Percentiles rank a stretch among this genome's conserved stretches.
Conservation (phyloP, 208 protist genomes). For the Angomonas deanei region DNA sequence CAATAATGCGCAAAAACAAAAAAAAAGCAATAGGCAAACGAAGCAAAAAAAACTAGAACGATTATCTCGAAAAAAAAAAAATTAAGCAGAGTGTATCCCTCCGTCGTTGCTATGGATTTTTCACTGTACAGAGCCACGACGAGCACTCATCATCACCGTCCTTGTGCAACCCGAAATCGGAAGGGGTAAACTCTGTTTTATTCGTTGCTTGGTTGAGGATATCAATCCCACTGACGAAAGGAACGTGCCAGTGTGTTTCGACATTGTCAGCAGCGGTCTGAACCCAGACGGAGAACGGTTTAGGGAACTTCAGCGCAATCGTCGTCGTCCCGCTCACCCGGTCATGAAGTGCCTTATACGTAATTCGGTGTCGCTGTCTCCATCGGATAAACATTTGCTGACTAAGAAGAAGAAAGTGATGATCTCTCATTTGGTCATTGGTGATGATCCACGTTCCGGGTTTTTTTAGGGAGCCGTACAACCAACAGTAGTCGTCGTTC, state of each 20-base stretch:
- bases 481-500: slow-evolving; percentile 87
- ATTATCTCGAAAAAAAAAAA: neutral
- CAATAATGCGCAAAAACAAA: neutral
- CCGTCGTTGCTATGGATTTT: neutral
- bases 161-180: slow-evolving; percentile 54
- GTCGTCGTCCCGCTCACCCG: slow-evolving; percentile 15
- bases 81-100: neutral
- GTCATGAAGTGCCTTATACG: slow-evolving; percentile 63
- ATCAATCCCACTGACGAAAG: slow-evolving; percentile 40
- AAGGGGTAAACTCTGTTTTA: slow-evolving; percentile 18
- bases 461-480: slow-evolving; percentile 53
- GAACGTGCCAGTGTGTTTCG: slow-evolving; percentile 67
- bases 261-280: slow-evolving; percentile 16
- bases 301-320: slow-evolving; percentile 32
- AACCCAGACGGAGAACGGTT: slow-evolving; percentile 72
- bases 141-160: slow-evolving; percentile 81
- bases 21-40: neutral
- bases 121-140: slow-evolving; percentile 66
- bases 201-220: slow-evolving; percentile 79
- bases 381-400: slow-evolving; percentile 75
- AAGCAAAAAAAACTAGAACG: neutral
- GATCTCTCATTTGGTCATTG: slow-evolving; percentile 85
- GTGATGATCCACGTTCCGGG: slow-evolving; percentile 53
- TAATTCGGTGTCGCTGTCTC: slow-evolving; percentile 78
- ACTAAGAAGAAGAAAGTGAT: slow-evolving; percentile 76